Conservation (phyloP, 768 basidiomycete species). For the Pholiota molesta region DNA sequence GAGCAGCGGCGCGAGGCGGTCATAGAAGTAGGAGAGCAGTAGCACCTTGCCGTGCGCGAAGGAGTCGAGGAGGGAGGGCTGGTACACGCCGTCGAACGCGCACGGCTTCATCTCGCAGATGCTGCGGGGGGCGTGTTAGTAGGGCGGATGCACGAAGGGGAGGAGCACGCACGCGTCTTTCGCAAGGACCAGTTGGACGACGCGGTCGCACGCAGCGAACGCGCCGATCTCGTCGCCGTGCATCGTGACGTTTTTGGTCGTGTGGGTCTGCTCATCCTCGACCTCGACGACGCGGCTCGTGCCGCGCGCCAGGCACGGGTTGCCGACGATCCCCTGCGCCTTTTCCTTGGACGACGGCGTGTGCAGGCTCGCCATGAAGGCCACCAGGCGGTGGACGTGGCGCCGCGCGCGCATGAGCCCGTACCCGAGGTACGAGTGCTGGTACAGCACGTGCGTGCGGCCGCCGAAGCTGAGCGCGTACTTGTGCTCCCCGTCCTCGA, state of each 20-base stretch:
- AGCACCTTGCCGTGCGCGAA: slow-evolving; percentile 87
- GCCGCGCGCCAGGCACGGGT: slow-evolving; percentile 81
- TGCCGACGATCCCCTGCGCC: slow-evolving; percentile 46
- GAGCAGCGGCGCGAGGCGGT: slow-evolving; percentile 79
- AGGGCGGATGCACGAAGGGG: neutral
- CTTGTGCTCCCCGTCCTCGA: slow-evolving; percentile 88
- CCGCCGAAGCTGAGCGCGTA: slow-evolving; percentile 83
- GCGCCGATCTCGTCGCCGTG: slow-evolving; percentile 78
- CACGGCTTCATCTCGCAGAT: slow-evolving; percentile 93
- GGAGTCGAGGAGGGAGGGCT: slow-evolving; percentile 87
- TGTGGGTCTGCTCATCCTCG: slow-evolving; percentile 43
- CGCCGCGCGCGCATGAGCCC: slow-evolving; percentile 88
- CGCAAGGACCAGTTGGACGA: slow-evolving; percentile 89
- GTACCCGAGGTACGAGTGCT: slow-evolving; percentile 97
- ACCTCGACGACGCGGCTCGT: slow-evolving; percentile 68
- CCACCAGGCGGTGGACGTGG: slow-evolving; percentile 86
- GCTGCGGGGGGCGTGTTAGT: slow-evolving; percentile 34
- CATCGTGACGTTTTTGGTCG: slow-evolving; percentile 77
- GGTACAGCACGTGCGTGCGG: slow-evolving; percentile 76
- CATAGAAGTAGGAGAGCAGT: slow-evolving; percentile 98
- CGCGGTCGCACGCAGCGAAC: slow-evolving; percentile 83
- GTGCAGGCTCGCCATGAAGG: slow-evolving; percentile 72
- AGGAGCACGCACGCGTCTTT: slow-evolving; percentile 80
- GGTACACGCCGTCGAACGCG: slow-evolving; percentile 97
- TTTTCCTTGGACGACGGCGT: slow-evolving; percentile 22